Evolutionary conservation across 257 asterid genomes (phyloP), one percentile per base, ranked within the genome.

Genomic region (Parsonsia alboflavescens): DNA sequence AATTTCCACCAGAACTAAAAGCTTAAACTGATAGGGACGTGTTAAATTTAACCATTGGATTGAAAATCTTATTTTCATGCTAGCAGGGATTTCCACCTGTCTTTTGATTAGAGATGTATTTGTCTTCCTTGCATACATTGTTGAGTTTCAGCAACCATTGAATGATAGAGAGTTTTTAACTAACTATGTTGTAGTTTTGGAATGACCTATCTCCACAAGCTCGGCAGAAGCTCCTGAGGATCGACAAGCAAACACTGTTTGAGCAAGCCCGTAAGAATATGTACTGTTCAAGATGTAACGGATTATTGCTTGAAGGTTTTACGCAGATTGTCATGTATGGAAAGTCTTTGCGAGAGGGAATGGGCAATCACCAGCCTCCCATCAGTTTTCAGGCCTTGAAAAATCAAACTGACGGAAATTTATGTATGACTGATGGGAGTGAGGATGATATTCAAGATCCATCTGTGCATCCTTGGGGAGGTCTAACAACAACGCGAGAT

Each of bases 221-320:
- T 71, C 94, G 99, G 46, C 87, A 80, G 86, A 78, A 86, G 73
- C 90, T 95, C 78, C 79, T 92, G 81, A 89, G 89, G 89, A 85
- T 89, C 70, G 96, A 95, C 84, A 95, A 92, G 87, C 98, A 89
- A 82, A 89, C 84, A 48, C 86, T 95, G 71, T 92, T 95, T 57
- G 97, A 95, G 84, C 97, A 92, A 77, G 97, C 99, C 73, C 96
- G 98, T 72, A 95, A 95, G 86, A 92, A 91, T 84, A 90, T 86
- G 97, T 95, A 95, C 80, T 95, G 99, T 78, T 92, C 99, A 58
- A 86, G 99, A 82, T 95, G 99, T 95, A 90, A 95, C 28, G 98
- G 98, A 9, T 86, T 95, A 85, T 77, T 95, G 81, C 97, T 95
- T 64, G 99, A 95, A 88, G 98, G 90, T 76, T 95, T 87, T 79